These are phyloP conservation scores for Acrocalymma vagum DNA, from an alignment of 2,329 filamentous ascomycete species.

Conservation along the genomic window DNA sequence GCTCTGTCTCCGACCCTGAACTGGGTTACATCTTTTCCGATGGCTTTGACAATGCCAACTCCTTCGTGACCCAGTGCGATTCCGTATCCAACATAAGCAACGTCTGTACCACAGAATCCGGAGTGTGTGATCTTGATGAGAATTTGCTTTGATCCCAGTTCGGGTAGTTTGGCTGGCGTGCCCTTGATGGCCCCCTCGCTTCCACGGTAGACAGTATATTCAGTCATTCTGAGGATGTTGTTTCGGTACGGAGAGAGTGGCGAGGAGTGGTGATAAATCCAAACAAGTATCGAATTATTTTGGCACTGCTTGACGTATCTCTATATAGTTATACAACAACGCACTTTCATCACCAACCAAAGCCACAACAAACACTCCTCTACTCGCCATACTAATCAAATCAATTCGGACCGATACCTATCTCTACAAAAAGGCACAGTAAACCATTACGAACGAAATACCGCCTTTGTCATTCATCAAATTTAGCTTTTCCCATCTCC, in stretches of 20 bases:
- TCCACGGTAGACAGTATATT: constrained; percentile 23
- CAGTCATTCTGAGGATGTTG: constrained; percentile 3
- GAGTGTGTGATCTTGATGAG: constrained; percentile 28
- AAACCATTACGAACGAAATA: no score
- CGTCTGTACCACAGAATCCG: constrained; percentile 24
- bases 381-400: no score
- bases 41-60: constrained; percentile 47
- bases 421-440: no score
- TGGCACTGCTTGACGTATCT: no score
- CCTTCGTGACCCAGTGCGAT: constrained; percentile 51
- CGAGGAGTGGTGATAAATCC: background rate
- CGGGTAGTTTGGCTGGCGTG: constrained; percentile 7
- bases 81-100: constrained; percentile 20
- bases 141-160: constrained; percentile 24
- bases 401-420: no score
- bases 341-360: no score
- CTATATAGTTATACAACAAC: no score
- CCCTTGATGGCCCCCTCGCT: constrained; percentile 19
- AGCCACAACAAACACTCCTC: no score
- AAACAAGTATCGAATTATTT: no score
- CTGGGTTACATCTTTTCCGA: constrained; percentile 29
- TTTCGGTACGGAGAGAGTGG: no score
- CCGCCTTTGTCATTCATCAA: no score
- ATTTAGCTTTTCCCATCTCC: no score
- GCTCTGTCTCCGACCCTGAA: constrained; percentile 38